Evolutionary conservation across 192 early-diverging fungal species (phyloP), one percentile per base, ranked within the genome.

Genomic region (Entophlyctis luteolus): DNA sequence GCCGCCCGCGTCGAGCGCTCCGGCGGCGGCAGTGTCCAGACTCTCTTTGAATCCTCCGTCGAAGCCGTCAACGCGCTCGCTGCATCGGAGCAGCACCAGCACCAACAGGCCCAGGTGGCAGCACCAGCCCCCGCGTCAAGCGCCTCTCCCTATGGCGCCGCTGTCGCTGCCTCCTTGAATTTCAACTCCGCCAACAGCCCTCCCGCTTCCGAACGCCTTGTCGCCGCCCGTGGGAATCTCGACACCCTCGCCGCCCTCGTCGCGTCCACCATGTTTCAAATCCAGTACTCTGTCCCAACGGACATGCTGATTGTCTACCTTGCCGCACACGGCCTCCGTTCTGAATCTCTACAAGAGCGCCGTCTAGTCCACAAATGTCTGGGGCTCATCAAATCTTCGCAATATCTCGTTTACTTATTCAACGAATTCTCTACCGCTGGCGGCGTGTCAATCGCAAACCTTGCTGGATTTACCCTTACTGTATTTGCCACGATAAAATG

Each of bases 211-310:
- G 53, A 68, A 42, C 34, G 34, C 16, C 54, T 57, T 38, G 22
- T 34, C 4, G 35, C 31, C 58, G 68, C 68, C 27, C 28, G 46
- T 5, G 59, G 54, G 28, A 65, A 62, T 54, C 38, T 71, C 33
- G 70, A 71, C 49, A 65, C 70, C 14, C 60, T 71, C 37, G 70
- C 70, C n/a, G 70, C 70, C 36, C 59, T 71, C 36, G 70, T 71
- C 8, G 59, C 70, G 3, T 31, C 34, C 28, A 42, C 70, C 16
- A 48, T 71, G 8, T 71, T 71, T 54, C 70, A 71, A 23, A 39
- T 65, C 20, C 60, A 62, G 23, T 63, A 55, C 53, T 8, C 35
- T 2, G 32, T 62, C 29, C 58, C 49, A 6, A 46, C 36, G 23
- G 70, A 71, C 59, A 62, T 62, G 14, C 49, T 71, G 16, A 23